Percentiles rank a stretch among this genome's conserved stretches.
phyloP scores from a whole-genome alignment of 768 basidiomycete species.

The Termitomyces sp. region DNA sequence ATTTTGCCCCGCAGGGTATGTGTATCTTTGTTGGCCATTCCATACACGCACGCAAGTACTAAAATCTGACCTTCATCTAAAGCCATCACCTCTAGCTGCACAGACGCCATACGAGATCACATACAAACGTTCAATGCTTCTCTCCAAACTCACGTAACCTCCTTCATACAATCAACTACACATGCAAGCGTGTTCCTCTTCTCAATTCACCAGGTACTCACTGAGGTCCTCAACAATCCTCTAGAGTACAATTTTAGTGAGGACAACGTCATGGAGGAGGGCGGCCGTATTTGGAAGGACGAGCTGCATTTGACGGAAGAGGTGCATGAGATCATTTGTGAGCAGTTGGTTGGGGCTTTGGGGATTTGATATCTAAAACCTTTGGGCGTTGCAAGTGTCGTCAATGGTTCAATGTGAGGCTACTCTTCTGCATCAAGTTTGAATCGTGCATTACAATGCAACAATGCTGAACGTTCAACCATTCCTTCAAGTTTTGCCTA shows the following conservation, averaged over 20 bases:
- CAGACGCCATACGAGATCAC: not conserved
- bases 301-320: conserved; percentile 3
- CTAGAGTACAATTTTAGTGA: not conserved
- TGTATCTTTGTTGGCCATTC: not conserved
- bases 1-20: conserved; percentile 1
- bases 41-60: not conserved
- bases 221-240: conserved; percentile 4
- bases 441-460: too few relatives aligned
- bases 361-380: too few relatives aligned
- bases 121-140: conserved; percentile 1
- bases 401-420: too few relatives aligned
- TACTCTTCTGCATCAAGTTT: too few relatives aligned
- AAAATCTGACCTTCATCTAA: not conserved
- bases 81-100: not conserved
- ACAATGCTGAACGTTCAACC: too few relatives aligned
- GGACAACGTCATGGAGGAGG: not conserved
- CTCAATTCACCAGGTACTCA: conserved; percentile 1
- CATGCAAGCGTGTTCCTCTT: conserved; percentile 4
- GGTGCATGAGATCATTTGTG: conserved; percentile 3
- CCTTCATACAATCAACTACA: not conserved
- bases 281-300: conserved; percentile 1
- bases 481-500: too few relatives aligned
- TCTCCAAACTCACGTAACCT: not conserved
- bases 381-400: too few relatives aligned
- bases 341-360: too few relatives aligned